Base-by-base conservation (phyloP, 169 alveolate species). In the Eimeria praecox region DNA sequence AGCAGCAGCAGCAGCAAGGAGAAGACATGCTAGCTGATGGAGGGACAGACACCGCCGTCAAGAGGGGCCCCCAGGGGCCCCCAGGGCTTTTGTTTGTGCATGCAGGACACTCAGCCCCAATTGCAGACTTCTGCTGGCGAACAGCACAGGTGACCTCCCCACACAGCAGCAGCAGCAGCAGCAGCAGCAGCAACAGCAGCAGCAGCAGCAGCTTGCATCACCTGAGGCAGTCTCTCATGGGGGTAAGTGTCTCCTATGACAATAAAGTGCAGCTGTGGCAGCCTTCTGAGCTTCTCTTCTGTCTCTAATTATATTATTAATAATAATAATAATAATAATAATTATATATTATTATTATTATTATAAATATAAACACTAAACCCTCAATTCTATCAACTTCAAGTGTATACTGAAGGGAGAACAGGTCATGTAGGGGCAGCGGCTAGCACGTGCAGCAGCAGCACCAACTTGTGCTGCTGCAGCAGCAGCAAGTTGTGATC, bases 181-280 rank as follows among this genome's bases (percentile, higher is more conserved):
- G 95, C 88, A 66, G 59, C 62, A 33, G 78, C 75, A 46, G 16
- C 56, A 52, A 14, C n/a, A 69, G 46, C 62, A 27, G 64, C 62
- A 75, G 82, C 75, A 75, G 93, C 62, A 40, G 78, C 88, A 24
- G 64, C 89, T 62, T 46, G 33, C 30, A 86, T 9, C 85, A 78
- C 75, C 52, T 80, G 18, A 20, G 64, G 44, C 90, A 78, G 62
- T 8, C 89, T 9, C 83, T 88, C 3, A 69, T 94, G 52, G 96
- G 92, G 42, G 94, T 95, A 30, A 94, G 95, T 62, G 96, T 87
- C 38, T 93, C 86, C 44, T 94, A 80, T 62, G 96, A 94, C 44
- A 94, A 94, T 62, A 66, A 92, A 35, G 91, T 94, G 59, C 92
- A 85, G 85, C 42, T 78, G 40, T 94, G 96, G 96, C 96, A 94